Base-by-base conservation (phyloP, 2,329 filamentous ascomycete species). In the Ascochyta koolunga region DNA sequence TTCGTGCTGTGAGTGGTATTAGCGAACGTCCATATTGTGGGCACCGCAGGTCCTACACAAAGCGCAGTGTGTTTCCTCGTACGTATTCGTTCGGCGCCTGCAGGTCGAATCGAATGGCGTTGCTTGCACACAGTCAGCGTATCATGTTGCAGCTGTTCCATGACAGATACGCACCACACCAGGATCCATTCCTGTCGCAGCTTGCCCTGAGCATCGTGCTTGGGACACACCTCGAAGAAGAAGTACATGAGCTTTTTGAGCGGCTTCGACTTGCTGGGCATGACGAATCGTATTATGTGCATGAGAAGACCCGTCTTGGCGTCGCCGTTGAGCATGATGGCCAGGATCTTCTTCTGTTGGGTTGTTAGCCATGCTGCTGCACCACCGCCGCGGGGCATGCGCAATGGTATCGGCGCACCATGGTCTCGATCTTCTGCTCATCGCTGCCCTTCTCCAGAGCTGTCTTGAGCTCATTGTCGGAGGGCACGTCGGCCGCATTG, bases 261-360 rank as follows among this genome's bases (percentile, higher is more conserved):
- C 36, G 89, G 82, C 81, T 99, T 99, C 78, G 90, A 91, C 81
- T 96, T 97, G 60, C 92, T 96, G 13, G 95, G 95, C 95, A 99
- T 99, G 68, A 99, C 93, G 76, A 99, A 99, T 76, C 95, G 91
- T 77, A 99, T 99, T 72, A 99, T 99, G 80, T 98, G 95, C 95
- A 99, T 99, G 67, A 99, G 87, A 18, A 99, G 83, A 66, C 92
- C 88, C 22, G 93, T 89, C 89, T 99, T 95, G 35, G 95, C 88
- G 73, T 99, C 93, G 66, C 95, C 95, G 76, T 98, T 98, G 71
- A 99, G 86, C 95, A 99, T 98, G 73, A 97, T 87, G 60, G 91
- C 96, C 73, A 98, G 81, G 75, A 99, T 92, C 80, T 87, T 89
- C 86, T 95, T 96, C 71, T 74, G 61, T 58, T 35, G 43, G 43